Evolutionary conservation across 345 rosid genomes (phyloP), one percentile per base, ranked within the genome.

Genomic region (Garcia nutans): DNA sequence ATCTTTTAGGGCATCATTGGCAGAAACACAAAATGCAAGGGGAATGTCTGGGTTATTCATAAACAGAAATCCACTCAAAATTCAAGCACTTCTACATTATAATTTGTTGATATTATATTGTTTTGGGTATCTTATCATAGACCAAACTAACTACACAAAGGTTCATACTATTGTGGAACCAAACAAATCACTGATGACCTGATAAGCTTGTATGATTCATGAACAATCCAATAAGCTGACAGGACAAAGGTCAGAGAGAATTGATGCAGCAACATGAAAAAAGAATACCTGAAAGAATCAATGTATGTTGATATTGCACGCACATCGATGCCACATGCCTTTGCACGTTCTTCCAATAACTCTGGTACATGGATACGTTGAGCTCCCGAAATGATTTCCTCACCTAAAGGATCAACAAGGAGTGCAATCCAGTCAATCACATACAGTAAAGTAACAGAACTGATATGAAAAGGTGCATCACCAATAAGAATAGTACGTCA

Each of bases 341-440:
- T 75, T 10, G 98, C 99, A 19, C 91, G 97, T 86, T 90, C 82
- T 22, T 82, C 84, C 85, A 96, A 84, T 72, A 87, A 66, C 54
- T 93, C 94, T 24, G 96, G 89, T 54, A 83, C 89, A 83, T 93
- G 98, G 69, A 93, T 72, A 90, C 98, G 98, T 83, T 96, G 98
- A 58, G 91, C 97, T 80, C 98, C 99, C 6, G 99, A 93, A 63
- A 96, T 93, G 47, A 96, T 96, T 88, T 93, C 98, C 89, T 93
- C 97, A 2, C 99, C 99, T 93, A 45, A 59, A 65, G 28, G 54
- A 37, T 42, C 41, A 58, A 19, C 49, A 71, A 11, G 13, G 0
- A 55, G 17, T 41, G 66, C 8, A 22, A 28, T 50, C 16, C 28
- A 61, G 10, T 59, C 45, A 20, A n/a, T 55, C 23, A 54, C 10